These are phyloP conservation scores for Ceratobasidium sp. DNA, from an alignment of 1,284 basidiomycete species.

Conservation along the genomic window DNA sequence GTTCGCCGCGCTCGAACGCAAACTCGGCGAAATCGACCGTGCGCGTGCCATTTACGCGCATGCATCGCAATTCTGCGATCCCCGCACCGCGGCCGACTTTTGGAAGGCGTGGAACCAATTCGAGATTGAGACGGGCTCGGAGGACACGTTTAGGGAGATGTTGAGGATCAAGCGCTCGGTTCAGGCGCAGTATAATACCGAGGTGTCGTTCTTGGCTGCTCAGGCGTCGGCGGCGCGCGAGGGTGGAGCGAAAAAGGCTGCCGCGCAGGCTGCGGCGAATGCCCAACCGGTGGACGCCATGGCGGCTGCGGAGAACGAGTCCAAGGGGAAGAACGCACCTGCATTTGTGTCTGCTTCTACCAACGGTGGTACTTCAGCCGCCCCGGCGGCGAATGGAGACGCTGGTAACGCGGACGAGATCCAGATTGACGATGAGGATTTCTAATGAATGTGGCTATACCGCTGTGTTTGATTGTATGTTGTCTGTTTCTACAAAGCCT, in stretches of 20 bases:
- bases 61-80: slow-evolving; percentile 98
- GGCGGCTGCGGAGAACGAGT: slow-evolving; percentile 59
- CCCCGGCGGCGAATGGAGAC: slow-evolving; percentile 47
- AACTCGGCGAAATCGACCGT: slow-evolving; percentile 98
- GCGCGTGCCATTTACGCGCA: slow-evolving; percentile 97
- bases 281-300: slow-evolving; percentile 61
- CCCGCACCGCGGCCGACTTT: slow-evolving; percentile 86
- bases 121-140: slow-evolving; percentile 96
- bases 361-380: slow-evolving; percentile 48
- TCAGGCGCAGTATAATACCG: slow-evolving; percentile 98
- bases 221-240: slow-evolving; percentile 77
- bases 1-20: slow-evolving; percentile 95
- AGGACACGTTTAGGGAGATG: slow-evolving; percentile 98
- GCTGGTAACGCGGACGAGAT: slow-evolving; percentile 75
- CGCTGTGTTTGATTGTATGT: not conserved
- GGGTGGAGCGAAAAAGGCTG: slow-evolving; percentile 50
- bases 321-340: slow-evolving; percentile 58
- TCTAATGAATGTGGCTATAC: not conserved
- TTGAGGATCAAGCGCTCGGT: slow-evolving; percentile 97
- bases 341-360: slow-evolving; percentile 71
- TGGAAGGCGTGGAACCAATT: slow-evolving; percentile 98
- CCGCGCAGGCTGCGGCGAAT: slow-evolving; percentile 47
- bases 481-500: no score
- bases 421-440: slow-evolving; percentile 80
- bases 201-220: slow-evolving; percentile 86